Evolutionary conservation across 2,329 filamentous ascomycete genomes (phyloP), one percentile per base, ranked within the genome.

Genomic region (Parastagonospora avenae): DNA sequence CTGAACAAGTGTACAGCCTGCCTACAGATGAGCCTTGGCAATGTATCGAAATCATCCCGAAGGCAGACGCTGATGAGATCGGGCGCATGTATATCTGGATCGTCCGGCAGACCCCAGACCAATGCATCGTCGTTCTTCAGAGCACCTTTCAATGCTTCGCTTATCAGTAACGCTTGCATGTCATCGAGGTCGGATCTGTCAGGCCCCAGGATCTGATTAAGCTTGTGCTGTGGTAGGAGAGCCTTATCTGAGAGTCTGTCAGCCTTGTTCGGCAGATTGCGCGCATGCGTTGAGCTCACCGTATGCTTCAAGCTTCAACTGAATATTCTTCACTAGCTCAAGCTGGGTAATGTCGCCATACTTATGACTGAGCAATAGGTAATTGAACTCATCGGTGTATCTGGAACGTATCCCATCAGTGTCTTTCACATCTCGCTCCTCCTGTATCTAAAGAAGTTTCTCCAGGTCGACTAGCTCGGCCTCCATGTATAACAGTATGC

Each of bases 401-500:
- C 11, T 3, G 7, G 2, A 4, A 3, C 36, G 36, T 11, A 24
- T 38, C 14, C 36, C 36, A 19, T 38, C 36, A 2, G 4, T 12
- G 32, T 35, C 12, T 8, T 35, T 14, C 9, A 8, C 2, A 35
- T 35, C 32, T 14, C 12, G 9, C 12, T 35, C 12, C 32, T 35
- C 32, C 6, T 14, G 32, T 8, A 2, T 14, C 12, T 35, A 12
- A 4, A 55, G 31, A 2, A 35, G 12, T 7, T 37, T 19, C 15
- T 58, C 46, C 1, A 53, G 19, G 19, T 19, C 9, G 1, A 27
- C 24, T 0, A 58, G 33, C 12, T 58, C 52, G 8, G 43, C 29
- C 12, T 58, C 52, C 15, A 48, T 24, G 24, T 58, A 58, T 4
- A 55, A 30, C 2, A 55, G 31, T 9, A 55, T 57, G 1, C 39